These are phyloP conservation scores for Phanerochaete carnosa DNA, from an alignment of 768 basidiomycete species.

Conservation along the genomic window DNA sequence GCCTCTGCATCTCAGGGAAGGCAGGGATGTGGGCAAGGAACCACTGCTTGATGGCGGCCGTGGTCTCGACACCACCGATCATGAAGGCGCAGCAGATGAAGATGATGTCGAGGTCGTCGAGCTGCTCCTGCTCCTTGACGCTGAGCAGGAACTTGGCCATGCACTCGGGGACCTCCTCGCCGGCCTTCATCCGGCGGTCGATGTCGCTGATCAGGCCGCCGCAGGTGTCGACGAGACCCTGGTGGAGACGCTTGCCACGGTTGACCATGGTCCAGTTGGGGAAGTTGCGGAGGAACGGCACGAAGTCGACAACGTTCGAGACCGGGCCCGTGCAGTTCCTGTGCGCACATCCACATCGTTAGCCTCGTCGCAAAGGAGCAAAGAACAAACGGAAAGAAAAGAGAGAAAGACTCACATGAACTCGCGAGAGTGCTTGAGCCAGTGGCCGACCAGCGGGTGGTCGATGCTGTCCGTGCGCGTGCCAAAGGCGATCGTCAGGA, in stretches of 20 bases:
- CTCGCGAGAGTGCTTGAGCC: slow-evolving; percentile 38
- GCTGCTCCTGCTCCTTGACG: slow-evolving; percentile 24
- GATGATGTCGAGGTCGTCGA: slow-evolving; percentile 37
- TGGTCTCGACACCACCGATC: slow-evolving; percentile 45
- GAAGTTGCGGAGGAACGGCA: slow-evolving; percentile 37
- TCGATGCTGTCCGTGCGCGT: slow-evolving; percentile 36
- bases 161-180: slow-evolving; percentile 40
- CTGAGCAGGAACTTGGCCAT: slow-evolving; percentile 36
- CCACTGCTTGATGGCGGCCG: slow-evolving; percentile 32
- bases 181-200: slow-evolving; percentile 32
- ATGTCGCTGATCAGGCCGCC: slow-evolving; percentile 37
- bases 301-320: slow-evolving; percentile 44
- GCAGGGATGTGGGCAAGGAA: slow-evolving; percentile 20
- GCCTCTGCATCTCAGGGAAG: slow-evolving; percentile 20
- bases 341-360: neutral
- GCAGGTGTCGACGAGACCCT: slow-evolving; percentile 34
- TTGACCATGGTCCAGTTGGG: slow-evolving; percentile 33
- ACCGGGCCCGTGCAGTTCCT: slow-evolving; percentile 44
- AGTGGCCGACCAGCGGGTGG: slow-evolving; percentile 35
- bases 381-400: too few species aligned
- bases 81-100: slow-evolving; percentile 41
- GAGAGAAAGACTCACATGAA: slow-evolving; percentile 32
- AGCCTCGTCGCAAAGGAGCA: neutral
- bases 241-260: slow-evolving; percentile 38
- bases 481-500: slow-evolving; percentile 41